Evolutionary conservation across 2,329 filamentous ascomycete species (phyloP).

Genomic region (Pseudogymnoascus sp.): DNA sequence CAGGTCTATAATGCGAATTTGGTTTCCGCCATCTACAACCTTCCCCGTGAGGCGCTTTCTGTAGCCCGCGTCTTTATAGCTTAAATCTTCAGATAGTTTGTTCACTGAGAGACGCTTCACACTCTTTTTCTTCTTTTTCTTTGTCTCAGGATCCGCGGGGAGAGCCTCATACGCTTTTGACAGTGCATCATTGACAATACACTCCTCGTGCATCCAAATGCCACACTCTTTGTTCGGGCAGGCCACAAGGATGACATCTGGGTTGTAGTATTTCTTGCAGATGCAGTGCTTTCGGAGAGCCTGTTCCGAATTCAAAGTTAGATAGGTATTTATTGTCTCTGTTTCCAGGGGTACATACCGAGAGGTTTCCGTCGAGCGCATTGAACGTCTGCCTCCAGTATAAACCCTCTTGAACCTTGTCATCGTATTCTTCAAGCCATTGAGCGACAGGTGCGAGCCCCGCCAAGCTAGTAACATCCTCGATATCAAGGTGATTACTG

Average conservation of each 20-base stretch:
- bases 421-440: constrained; percentile 42
- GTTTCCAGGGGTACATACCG: constrained; percentile 23
- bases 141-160: neutral
- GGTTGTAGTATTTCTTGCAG: constrained; percentile 32
- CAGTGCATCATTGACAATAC: constrained; percentile 29
- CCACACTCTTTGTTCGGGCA: constrained; percentile 31
- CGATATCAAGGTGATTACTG: constrained; percentile 48
- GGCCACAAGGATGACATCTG: constrained; percentile 30
- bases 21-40: constrained; percentile 15
- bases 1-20: constrained; percentile 21
- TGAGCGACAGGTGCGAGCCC: constrained; percentile 38
- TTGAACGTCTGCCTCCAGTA: constrained; percentile 36
- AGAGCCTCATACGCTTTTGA: constrained; percentile 21
- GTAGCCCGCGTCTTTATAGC: constrained; percentile 10
- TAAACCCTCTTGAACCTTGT: constrained; percentile 23
- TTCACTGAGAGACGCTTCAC: constrained; percentile 16
- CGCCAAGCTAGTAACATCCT: constrained; percentile 46
- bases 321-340: neutral
- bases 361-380: constrained; percentile 25
- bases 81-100: constrained; percentile 5
- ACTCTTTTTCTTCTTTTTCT: constrained; percentile 16
- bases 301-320: constrained; percentile 16
- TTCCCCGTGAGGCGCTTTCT: constrained; percentile 12
- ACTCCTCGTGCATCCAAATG: constrained; percentile 32
- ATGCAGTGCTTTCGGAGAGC: constrained; percentile 31